Evolutionary conservation across 108 stramenopile genomes (phyloP).

Genomic region (Cafeteria roenbergensis): DNA sequence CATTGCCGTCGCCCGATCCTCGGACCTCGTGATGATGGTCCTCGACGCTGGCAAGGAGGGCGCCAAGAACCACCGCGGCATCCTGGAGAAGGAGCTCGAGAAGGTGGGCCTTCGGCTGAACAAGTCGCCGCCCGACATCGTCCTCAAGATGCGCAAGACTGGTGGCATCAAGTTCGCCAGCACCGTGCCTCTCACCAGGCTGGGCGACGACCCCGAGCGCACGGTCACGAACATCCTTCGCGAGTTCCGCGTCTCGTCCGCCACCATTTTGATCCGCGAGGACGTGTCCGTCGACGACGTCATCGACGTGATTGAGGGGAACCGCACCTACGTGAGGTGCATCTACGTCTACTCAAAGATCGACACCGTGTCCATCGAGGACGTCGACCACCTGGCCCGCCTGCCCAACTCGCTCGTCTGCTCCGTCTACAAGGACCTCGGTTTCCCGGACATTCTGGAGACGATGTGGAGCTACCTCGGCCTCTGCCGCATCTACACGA

Average conservation of each 20-base stretch:
- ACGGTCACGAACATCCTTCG: constrained; percentile 63
- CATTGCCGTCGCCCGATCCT: constrained; percentile 83
- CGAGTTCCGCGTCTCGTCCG: constrained; percentile 82
- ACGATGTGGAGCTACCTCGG: constrained; percentile 90
- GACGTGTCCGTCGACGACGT: constrained; percentile 85
- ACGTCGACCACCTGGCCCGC: constrained; percentile 85
- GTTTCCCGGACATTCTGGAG: constrained; percentile 54
- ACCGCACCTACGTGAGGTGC: constrained; percentile 82
- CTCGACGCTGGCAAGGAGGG: constrained; percentile 92
- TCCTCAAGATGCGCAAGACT: constrained; percentile 64
- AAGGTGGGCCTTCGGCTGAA: constrained; percentile 93
- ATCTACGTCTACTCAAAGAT: constrained; percentile 98
- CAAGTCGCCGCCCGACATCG: constrained; percentile 71
- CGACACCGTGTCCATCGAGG: constrained; percentile 88
- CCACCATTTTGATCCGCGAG: constrained; percentile 80
- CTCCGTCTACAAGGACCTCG: constrained; percentile 64
- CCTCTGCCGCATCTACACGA: constrained; percentile 88
- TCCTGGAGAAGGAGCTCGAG: constrained; percentile 88
- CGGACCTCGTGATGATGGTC: constrained; percentile 91
- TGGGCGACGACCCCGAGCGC: constrained; percentile 81
- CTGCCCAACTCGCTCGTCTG: constrained; percentile 84
- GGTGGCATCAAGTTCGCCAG: constrained; percentile 84
- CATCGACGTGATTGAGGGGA: constrained; percentile 91
- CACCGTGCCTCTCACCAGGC: constrained; percentile 68
- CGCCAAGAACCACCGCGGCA: constrained; percentile 66